These are phyloP conservation scores for Esteya vermicola DNA, from an alignment of 2,329 filamentous ascomycete species.

Conservation along the genomic window DNA sequence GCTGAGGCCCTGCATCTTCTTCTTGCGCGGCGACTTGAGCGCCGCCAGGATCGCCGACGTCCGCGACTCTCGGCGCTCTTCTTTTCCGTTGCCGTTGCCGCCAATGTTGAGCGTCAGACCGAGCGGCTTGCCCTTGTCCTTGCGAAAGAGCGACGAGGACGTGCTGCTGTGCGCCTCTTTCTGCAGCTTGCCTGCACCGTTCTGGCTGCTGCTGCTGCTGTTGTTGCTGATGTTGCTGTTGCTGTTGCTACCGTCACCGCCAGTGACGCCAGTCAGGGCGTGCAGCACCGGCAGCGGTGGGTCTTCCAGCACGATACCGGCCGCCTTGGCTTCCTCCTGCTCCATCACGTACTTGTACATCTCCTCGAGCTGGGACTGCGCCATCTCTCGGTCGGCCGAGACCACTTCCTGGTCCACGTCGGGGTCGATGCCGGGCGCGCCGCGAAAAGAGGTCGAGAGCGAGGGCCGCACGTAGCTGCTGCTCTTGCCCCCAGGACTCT, in stretches of 20 bases:
- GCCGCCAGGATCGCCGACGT: constrained; percentile 45
- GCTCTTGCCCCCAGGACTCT: constrained; percentile 13
- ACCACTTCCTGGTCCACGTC: constrained; percentile 68
- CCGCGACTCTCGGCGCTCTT: constrained; percentile 39
- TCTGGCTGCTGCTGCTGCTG: constrained; percentile 6
- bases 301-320: constrained; percentile 33
- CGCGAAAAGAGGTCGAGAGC: constrained; percentile 3
- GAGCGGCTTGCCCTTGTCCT: constrained; percentile 17
- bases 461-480: background rate
- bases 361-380: constrained; percentile 72
- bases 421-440: constrained; percentile 46
- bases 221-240: constrained; percentile 10
- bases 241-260: background rate
- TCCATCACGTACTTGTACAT: constrained; percentile 89
- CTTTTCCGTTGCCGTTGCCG: constrained; percentile 6
- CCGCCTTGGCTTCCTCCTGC: constrained; percentile 58
- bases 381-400: constrained; percentile 56
- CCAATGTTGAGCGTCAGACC: constrained; percentile 34
- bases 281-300: constrained; percentile 18
- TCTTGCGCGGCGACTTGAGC: constrained; percentile 45
- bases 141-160: constrained; percentile 22
- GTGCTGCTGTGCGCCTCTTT: constrained; percentile 11
- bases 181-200: background rate
- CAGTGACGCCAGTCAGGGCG: background rate
- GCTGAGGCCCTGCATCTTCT: constrained; percentile 35